phyloP scores from a whole-genome alignment of 352 stramenopile genomes.

The Globisporangium yorkense region DNA sequence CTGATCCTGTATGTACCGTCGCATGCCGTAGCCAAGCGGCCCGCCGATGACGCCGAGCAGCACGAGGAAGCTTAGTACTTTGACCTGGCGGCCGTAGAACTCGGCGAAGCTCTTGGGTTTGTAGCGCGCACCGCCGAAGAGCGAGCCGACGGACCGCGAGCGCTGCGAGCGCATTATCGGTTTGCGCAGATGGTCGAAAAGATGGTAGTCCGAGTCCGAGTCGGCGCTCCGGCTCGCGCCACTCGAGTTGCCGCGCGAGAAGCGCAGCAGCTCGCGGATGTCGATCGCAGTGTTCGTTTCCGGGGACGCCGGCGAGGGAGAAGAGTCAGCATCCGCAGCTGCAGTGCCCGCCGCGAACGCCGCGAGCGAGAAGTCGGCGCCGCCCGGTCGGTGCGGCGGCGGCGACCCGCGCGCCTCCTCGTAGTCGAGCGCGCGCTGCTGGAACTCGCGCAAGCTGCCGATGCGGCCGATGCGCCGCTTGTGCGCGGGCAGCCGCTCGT shows the following conservation, averaged over 20 bases:
- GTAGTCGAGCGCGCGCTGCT: constrained; percentile 68
- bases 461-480: constrained; percentile 69
- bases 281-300: constrained; percentile 4
- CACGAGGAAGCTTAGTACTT: constrained; percentile 70
- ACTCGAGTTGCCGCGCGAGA: constrained; percentile 8
- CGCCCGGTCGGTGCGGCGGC: neutral
- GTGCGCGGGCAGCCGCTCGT: constrained; percentile 51
- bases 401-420: constrained; percentile 17
- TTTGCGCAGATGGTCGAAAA: constrained; percentile 15
- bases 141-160: constrained; percentile 43
- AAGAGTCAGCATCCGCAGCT: neutral
- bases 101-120: constrained; percentile 28
- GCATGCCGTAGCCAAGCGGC: constrained; percentile 70
- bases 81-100: constrained; percentile 63
- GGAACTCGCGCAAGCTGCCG: constrained; percentile 76
- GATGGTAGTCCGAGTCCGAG: constrained; percentile 29
- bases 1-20: constrained; percentile 10
- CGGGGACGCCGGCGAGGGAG: neutral
- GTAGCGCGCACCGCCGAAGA: constrained; percentile 52
- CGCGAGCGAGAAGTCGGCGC: constrained; percentile 12
- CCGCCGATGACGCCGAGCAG: constrained; percentile 77
- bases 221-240: constrained; percentile 10
- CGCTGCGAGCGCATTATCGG: constrained; percentile 20
- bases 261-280: constrained; percentile 15
- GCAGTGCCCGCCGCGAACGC: constrained; percentile 10